Evolutionary conservation across 2,329 filamentous ascomycete genomes (phyloP), one percentile per base, ranked within the genome.

Genomic region (Sclerotinia sclerotiorum): DNA sequence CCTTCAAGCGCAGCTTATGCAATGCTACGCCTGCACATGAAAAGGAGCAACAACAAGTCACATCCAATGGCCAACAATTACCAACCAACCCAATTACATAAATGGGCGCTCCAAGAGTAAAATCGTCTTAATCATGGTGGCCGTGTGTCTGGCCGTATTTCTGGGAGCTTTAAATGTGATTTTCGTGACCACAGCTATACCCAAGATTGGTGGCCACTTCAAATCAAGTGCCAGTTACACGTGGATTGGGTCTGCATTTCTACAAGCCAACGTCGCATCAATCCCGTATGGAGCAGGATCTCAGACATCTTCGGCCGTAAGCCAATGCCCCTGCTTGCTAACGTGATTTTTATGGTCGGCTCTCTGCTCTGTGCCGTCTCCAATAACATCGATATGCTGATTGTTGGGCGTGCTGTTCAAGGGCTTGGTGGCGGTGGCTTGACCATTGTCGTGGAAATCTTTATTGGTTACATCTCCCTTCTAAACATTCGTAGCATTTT

Each of bases 391-490:
- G 80, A 83, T 42, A 88, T 90, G 84, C 80, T 90, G 51, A 84
- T 90, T 66, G 83, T 82, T 7, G 87, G 85, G n/a, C 80, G 88
- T 74, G 84, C 85, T 0, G 80, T 90, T 55, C 88, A 90, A 75
- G 88, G 88, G 73, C 80, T 86, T 61, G 88, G 87, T 15, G 87
- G 85, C 29, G 88, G 88, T 44, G 46, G 60, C 5, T 13, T 63
- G 19, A 51, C 46, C 3, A 29, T 63, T 5, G 21, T 63, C 1
- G 60, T 63, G 21, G 32, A 51, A 11, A 63, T 63, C 5, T 6
- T 21, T 24, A 46, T 63, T 68, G 84, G 84, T 5, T 88, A 90
- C 77, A 75, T 90, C 44, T 90, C 90, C 79, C 85, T 84, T 68
- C 82, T 89, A 79, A 67, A 70, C 49, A 79, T 83, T 51, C 84